Evolutionary conservation across 1,284 basidiomycete genomes (phyloP).

Genomic region (Vanrija pseudolonga): DNA sequence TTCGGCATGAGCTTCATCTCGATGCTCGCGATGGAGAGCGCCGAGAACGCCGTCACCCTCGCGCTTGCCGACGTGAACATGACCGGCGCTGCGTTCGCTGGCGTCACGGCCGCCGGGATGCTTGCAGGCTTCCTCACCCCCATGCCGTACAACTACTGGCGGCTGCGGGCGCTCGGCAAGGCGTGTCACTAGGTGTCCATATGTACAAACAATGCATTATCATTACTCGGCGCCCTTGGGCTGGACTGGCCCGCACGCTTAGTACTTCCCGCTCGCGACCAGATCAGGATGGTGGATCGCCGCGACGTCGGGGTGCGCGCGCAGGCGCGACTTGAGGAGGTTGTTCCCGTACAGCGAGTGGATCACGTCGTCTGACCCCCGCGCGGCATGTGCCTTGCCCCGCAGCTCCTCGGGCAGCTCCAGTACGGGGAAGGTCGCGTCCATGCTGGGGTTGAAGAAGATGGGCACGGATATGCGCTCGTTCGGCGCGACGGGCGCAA

Average conservation of each 20-base stretch:
- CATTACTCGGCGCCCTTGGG: neutral
- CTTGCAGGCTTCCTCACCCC: conserved; percentile 3
- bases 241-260: too few relatives aligned
- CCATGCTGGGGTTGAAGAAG: conserved; percentile 18
- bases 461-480: conserved; percentile 16
- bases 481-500: conserved; percentile 4
- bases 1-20: conserved; percentile 8
- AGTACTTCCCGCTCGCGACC: neutral
- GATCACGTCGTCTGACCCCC: conserved; percentile 7
- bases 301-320: conserved; percentile 14
- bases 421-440: conserved; percentile 8
- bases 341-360: conserved; percentile 15
- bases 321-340: conserved; percentile 10
- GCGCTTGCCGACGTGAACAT: neutral
- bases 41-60: conserved; percentile 6
- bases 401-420: neutral
- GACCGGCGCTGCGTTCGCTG: neutral
- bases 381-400: neutral
- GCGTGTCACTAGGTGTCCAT: conserved; percentile 1
- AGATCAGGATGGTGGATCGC: conserved; percentile 6
- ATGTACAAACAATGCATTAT: neutral
- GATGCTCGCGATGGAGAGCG: conserved; percentile 9
- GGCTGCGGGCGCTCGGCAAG: conserved; percentile 2
- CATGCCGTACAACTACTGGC: conserved; percentile 5
- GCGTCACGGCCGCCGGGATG: conserved; percentile 1